Evolutionary conservation across 169 alveolate species (phyloP).

Genomic region (Babesia bovis): DNA sequence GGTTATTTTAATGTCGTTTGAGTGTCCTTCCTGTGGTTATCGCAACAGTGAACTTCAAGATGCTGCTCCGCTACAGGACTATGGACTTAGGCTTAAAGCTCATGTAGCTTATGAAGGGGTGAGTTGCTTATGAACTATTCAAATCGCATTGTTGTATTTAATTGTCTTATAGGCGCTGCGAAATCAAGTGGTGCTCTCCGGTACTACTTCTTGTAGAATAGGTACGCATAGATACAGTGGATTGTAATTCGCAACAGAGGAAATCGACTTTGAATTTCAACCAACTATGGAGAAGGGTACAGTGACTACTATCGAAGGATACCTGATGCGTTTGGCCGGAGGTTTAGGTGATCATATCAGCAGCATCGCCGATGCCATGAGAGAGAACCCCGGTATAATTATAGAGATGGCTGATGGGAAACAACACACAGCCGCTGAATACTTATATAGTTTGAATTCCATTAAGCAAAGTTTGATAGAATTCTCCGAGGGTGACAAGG

Average conservation of each 20-base stretch:
- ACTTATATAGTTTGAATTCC: slow-evolving; percentile 6
- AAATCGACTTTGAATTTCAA: slow-evolving; percentile 93
- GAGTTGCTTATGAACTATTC: background rate
- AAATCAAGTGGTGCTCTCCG: slow-evolving; percentile 85
- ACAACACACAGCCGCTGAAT: slow-evolving; percentile 20
- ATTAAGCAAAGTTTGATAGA: slow-evolving; percentile 24
- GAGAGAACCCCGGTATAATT: background rate
- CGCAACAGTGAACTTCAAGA: slow-evolving; percentile 90
- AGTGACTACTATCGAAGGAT: slow-evolving; percentile 88
- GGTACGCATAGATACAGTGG: slow-evolving; percentile 29
- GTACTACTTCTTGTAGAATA: slow-evolving; percentile 15
- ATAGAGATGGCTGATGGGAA: slow-evolving; percentile 33
- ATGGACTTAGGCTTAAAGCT: slow-evolving; percentile 85
- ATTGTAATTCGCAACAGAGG: slow-evolving; percentile 87
- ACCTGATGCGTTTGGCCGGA: slow-evolving; percentile 37
- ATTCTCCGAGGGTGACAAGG: slow-evolving; percentile 31
- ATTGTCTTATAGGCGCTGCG: slow-evolving; percentile 77
- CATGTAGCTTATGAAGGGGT: slow-evolving; percentile 71
- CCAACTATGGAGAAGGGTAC: slow-evolving; percentile 89
- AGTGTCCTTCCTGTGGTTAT: slow-evolving; percentile 92
- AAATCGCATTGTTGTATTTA: background rate
- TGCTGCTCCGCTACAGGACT: slow-evolving; percentile 90
- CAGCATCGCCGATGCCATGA: slow-evolving; percentile 34
- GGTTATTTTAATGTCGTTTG: slow-evolving; percentile 87
- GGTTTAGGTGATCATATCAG: slow-evolving; percentile 59